Evolutionary conservation across 257 asterid genomes (phyloP).

Genomic region (Cruciata laevipes): DNA sequence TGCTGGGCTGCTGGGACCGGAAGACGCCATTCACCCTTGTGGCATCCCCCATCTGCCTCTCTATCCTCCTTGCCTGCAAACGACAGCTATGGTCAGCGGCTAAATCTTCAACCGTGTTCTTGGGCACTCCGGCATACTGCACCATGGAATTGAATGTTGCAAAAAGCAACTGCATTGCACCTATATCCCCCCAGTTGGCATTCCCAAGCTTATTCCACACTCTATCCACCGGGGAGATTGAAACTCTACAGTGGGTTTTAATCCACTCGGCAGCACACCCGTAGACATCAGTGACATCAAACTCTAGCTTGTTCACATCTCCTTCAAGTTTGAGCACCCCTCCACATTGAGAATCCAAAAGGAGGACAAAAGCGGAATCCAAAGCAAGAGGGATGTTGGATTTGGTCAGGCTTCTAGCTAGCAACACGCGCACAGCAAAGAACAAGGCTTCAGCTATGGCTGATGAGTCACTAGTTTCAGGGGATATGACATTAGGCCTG

Average conservation of each 20-base stretch:
- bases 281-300: conserved; percentile 59
- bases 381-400: conserved; percentile 64
- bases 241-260: conserved; percentile 49
- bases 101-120: conserved; percentile 72
- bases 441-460: conserved; percentile 71
- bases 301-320: conserved; percentile 69
- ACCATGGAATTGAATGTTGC: conserved; percentile 84
- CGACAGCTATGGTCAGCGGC: conserved; percentile 95
- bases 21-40: conserved; percentile 46
- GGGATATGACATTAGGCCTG: conserved; percentile 54
- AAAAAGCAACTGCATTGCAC: conserved; percentile 82
- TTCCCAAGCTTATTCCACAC: conserved; percentile 99
- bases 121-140: conserved; percentile 76
- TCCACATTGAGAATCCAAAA: conserved; percentile 83
- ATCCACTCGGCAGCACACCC: conserved; percentile 88
- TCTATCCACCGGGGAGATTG: conserved; percentile 75
- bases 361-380: conserved; percentile 63
- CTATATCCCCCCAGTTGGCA: conserved; percentile 97
- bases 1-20: conserved; percentile 59
- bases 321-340: conserved; percentile 87
- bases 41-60: conserved; percentile 58
- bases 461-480: conserved; percentile 33
- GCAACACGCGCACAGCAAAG: conserved; percentile 76
- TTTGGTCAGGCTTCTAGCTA: conserved; percentile 83
- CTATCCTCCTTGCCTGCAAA: conserved; percentile 76